Conservation (phyloP, 441 rosid species). For the Pelargonium hybrid region DNA sequence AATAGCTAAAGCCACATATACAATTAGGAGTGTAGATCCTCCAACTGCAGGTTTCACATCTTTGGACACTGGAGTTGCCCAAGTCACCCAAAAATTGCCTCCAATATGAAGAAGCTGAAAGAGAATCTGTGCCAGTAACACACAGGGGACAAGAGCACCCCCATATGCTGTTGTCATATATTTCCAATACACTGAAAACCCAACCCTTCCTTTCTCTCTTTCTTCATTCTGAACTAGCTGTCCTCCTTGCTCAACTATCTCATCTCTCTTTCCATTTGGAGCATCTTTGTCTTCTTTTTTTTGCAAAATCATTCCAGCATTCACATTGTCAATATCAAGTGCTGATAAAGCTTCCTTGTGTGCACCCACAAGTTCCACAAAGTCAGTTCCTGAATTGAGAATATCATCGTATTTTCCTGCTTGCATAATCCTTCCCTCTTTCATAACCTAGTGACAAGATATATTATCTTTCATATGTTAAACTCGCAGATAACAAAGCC, state of each 20-base stretch:
- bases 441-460: slow-evolving; percentile 51
- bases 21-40: slow-evolving; percentile 37
- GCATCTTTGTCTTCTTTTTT: slow-evolving; percentile 31
- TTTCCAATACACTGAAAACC: slow-evolving; percentile 62
- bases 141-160: slow-evolving; percentile 69
- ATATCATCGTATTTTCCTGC: slow-evolving; percentile 72
- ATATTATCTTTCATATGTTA: neutral
- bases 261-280: slow-evolving; percentile 29
- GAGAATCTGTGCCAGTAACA: slow-evolving; percentile 47
- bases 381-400: slow-evolving; percentile 56
- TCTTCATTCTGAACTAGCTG: slow-evolving; percentile 88
- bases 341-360: slow-evolving; percentile 56
- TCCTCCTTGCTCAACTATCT: slow-evolving; percentile 32
- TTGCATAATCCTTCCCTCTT: slow-evolving; percentile 71
- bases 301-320: slow-evolving; percentile 15
- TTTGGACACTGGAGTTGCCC: slow-evolving; percentile 66
- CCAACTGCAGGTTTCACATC: slow-evolving; percentile 46
- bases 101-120: slow-evolving; percentile 73
- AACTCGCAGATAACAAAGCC: neutral
- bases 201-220: slow-evolving; percentile 80
- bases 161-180: slow-evolving; percentile 66
- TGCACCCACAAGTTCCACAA: slow-evolving; percentile 77
- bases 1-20: slow-evolving; percentile 51
- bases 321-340: slow-evolving; percentile 19
- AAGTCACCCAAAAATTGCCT: slow-evolving; percentile 95